Conservation (phyloP, 164 flowering plant species). For the Cinnamomum micranthum region DNA sequence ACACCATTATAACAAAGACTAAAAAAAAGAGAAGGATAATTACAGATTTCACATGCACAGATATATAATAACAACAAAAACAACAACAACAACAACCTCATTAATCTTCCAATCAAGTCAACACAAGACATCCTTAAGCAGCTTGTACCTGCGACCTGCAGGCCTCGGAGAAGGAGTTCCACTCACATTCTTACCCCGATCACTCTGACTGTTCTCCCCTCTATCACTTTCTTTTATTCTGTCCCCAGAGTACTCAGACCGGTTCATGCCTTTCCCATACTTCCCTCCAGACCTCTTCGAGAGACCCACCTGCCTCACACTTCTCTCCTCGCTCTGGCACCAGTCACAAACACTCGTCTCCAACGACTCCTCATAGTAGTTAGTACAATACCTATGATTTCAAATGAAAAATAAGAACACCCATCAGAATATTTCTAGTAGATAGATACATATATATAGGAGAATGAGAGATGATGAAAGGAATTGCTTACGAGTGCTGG, state of each 20-base stretch:
- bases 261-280: slow-evolving; percentile 17
- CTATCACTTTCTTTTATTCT: slow-evolving; percentile 44
- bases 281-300: slow-evolving; percentile 25
- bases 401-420: neutral
- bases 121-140: slow-evolving; percentile 98
- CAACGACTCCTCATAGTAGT: slow-evolving; percentile 57
- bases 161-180: slow-evolving; percentile 70
- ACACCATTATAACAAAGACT: neutral
- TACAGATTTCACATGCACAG: slow-evolving; percentile 5
- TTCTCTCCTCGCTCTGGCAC: slow-evolving; percentile 72
- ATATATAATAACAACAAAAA: neutral
- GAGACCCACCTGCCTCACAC: slow-evolving; percentile 23
- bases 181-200: slow-evolving; percentile 38
- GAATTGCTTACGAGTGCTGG: slow-evolving; percentile 78
- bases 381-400: slow-evolving; percentile 77
- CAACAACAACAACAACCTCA: neutral
- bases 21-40: neutral
- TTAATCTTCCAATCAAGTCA: slow-evolving; percentile 11
- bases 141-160: slow-evolving; percentile 81
- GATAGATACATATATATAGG: neutral
- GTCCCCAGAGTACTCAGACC: slow-evolving; percentile 44
- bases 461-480: slow-evolving; percentile 9
- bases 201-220: slow-evolving; percentile 20
- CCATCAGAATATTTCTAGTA: neutral
- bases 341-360: slow-evolving; percentile 63